Base-by-base conservation (phyloP, 2,329 filamentous ascomycete species). In the Fusarium haematococcum region DNA sequence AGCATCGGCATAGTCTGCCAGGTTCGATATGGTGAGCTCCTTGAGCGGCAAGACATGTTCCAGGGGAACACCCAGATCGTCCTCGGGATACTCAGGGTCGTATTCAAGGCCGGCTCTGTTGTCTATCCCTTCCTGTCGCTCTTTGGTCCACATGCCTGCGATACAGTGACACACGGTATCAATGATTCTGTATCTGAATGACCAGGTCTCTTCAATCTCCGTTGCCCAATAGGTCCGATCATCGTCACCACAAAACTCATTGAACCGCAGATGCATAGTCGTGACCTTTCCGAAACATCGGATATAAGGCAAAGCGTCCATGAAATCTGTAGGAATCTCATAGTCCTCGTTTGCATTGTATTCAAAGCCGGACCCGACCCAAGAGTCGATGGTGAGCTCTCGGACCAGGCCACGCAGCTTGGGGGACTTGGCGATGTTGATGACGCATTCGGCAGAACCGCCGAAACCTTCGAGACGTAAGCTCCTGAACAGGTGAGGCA, bases 321-420 rank as follows among this genome's bases (percentile, higher is more conserved):
- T 64, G 11, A 78, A 76, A 0, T 39, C 8, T 0, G 1, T 2
- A 0, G 68, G 64, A 1, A 65, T 25, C 1, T 23, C 16, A 37
- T 76, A 75, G 0, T 27, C 16, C 0, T 25, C 6, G 23, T 68
- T 61, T 2, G 16, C 1, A 2, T 32, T 3, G 20, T 74, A 75
- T 0, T 56, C 2, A 7, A 61, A 75, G 0, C 63, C 39, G 5
- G 59, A 16, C 2, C 66, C 66, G 16, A 78, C 33, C 3, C 57
- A 70, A 4, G 74, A 75, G 1, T 78, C 74, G 2, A 75, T 43
- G 1, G 48, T 73, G 6, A 78, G 39, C 0, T 74, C 74, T 0
- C 67, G 41, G 2, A 78, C 72, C 0, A 78, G 20, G 6, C 50
- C 14, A 0, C 74, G 52, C 0, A 78, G 58, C 1, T 35, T 23